Evolutionary conservation across 1,284 basidiomycete genomes (phyloP), one percentile per base, ranked within the genome.

Genomic region (Ceratobasidium sp.): DNA sequence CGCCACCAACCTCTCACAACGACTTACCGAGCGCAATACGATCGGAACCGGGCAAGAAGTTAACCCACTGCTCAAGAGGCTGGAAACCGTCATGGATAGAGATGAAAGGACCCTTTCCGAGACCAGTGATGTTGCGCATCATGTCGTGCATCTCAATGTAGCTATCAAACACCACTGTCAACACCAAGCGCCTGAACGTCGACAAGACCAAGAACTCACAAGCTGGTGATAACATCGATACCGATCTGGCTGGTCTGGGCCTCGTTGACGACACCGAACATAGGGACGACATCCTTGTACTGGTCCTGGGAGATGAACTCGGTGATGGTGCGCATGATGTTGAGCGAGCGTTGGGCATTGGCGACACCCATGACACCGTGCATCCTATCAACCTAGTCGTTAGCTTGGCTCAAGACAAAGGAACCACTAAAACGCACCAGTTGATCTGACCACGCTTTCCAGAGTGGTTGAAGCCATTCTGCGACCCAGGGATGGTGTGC

Each of bases 231-330:
- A 33, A 56, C 53, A 41, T 77, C 77, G 50, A 73, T 73, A 17
- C 75, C 74, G 31, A 78, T 78, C 11, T 63, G 57, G 47, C 29
- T 53, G 14, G 57, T 73, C 56, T 51, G 64, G 19, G 77, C 73
- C 67, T 78, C 77, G 66, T 78, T 78, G 48, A 77, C 86, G 76
- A 95, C 86, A 53, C 92, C 91, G 77, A 96, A 95, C 86, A 97
- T 91, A n/a, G 89, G 86, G 29, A 97, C 89, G 48, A 97, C 93
- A 81, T 93, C 87, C 75, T 85, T 86, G 81, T 96, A 96, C 81
- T 97, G 88, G 2, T 92, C 91, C 81, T 97, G 95, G n/a, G 92
- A 91, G 79, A 98, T 94, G 83, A 97, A 98, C 83, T 98, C 92
- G 47, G 94, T 89, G 54, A 98, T 81, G 75, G 94, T 90, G 60